Percentiles rank a stretch among this genome's conserved stretches.
Evolutionary conservation across 306 rosid genomes (phyloP).

Genomic region (Geum urbanum): DNA sequence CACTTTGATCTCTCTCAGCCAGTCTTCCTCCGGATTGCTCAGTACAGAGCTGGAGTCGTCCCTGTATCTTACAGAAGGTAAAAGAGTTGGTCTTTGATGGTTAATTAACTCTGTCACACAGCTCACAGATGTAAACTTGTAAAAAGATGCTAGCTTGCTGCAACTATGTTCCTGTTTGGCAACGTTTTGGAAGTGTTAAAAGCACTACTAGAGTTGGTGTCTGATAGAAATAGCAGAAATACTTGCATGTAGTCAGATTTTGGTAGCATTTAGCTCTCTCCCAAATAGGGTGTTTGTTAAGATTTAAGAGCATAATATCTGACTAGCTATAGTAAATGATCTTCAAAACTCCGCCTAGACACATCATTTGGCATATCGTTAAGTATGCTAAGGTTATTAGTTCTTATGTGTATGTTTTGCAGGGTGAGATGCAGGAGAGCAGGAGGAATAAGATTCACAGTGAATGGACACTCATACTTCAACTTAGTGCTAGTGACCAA

Average conservation of each 20-base stretch:
- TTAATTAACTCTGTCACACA: not conserved
- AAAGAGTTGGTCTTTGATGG: not conserved
- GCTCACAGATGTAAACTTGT: not conserved
- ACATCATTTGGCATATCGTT: not conserved
- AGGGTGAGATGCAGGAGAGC: conserved; percentile 71
- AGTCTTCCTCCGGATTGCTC: conserved; percentile 67
- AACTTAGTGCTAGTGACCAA: conserved; percentile 70
- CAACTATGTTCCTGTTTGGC: not conserved
- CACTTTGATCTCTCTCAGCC: conserved; percentile 84
- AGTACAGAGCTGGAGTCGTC: conserved; percentile 63
- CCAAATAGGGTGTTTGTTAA: too few species aligned
- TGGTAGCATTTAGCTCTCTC: too few species aligned
- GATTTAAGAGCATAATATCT: too few species aligned
- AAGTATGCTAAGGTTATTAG: not conserved
- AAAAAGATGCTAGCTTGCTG: not conserved
- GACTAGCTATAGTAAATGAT: too few species aligned
- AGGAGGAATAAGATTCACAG: conserved; percentile 70
- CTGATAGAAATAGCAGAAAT: too few species aligned
- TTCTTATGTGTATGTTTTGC: conserved; percentile 2
- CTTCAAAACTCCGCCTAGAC: too few species aligned
- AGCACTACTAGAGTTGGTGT: not conserved
- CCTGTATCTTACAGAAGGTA: conserved; percentile 67
- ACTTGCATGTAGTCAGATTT: too few species aligned
- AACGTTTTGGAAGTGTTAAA: not conserved
- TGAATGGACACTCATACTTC: conserved; percentile 81